Conservation (phyloP, 2,329 filamentous ascomycete species). For the Trichoderma asperellum region DNA sequence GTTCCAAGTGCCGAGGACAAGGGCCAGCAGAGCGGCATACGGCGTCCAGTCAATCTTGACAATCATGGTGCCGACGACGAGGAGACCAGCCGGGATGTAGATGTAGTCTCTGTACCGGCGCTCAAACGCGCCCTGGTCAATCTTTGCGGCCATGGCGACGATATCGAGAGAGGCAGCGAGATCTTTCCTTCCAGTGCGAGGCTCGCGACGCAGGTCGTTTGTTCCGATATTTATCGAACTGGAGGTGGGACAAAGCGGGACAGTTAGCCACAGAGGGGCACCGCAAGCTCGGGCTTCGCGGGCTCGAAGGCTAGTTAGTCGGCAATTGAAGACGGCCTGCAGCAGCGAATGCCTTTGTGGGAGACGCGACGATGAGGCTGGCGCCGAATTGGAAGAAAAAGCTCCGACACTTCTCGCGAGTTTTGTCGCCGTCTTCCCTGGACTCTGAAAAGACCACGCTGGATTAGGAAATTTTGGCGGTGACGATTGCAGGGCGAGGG, state of each 20-base stretch:
- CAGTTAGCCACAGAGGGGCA: conserved; percentile 24
- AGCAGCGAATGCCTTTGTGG: not conserved
- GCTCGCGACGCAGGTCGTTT: not conserved
- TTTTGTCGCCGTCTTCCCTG: not conserved
- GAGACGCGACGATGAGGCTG: conserved; percentile 13
- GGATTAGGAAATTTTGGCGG: conserved; percentile 26
- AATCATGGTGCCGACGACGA: conserved; percentile 76
- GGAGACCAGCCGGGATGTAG: conserved; percentile 79
- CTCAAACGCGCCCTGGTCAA: conserved; percentile 47
- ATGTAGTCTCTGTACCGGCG: conserved; percentile 75
- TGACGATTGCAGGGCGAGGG: conserved; percentile 6
- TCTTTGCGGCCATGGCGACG: conserved; percentile 36
- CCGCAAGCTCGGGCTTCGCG: conserved; percentile 1
- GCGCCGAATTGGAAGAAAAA: not conserved
- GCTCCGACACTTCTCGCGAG: conserved; percentile 1
- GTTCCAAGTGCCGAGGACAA: conserved; percentile 71
- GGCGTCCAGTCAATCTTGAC: conserved; percentile 78
- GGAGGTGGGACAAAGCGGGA: conserved; percentile 24
- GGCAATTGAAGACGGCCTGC: conserved; percentile 1
- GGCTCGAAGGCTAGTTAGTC: not conserved
- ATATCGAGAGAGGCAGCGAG: not conserved
- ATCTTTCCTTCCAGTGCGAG: not conserved
- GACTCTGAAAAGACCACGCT: not conserved
- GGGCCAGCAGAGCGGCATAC: conserved; percentile 69
- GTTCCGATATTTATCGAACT: conserved; percentile 4